Conservation (phyloP, 495 filamentous ascomycete genomes). For the Lasiosphaeria hispida region DNA sequence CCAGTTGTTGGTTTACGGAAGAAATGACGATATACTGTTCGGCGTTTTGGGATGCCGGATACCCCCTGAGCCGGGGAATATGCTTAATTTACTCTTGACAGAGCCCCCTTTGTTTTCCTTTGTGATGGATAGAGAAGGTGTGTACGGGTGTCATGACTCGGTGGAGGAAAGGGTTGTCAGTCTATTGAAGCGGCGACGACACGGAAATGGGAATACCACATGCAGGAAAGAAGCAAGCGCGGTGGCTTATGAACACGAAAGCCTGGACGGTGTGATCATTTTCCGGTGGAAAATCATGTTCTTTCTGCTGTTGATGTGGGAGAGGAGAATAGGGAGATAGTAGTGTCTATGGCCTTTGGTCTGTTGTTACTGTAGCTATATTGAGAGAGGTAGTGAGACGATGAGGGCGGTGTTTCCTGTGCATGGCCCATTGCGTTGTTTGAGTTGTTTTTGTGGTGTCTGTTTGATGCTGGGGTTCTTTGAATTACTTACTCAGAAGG, state of each 20-base stretch:
- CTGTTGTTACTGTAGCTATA: too few relatives aligned
- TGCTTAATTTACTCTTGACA: constrained; percentile 3
- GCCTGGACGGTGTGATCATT: too few relatives aligned
- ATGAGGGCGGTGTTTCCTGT: too few relatives aligned
- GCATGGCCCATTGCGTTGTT: too few relatives aligned
- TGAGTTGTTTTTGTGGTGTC: too few relatives aligned
- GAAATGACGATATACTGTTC: too few relatives aligned
- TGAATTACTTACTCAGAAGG: too few relatives aligned
- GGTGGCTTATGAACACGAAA: constrained; percentile 8
- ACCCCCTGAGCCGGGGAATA: not conserved
- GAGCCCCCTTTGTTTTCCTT: constrained; percentile 1
- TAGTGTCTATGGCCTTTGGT: not conserved
- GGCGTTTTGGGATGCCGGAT: not conserved
- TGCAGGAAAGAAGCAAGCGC: not conserved
- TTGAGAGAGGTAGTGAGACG: too few relatives aligned
- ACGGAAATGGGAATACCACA: not conserved
- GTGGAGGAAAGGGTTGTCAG: not conserved
- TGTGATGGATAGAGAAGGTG: constrained; percentile 10
- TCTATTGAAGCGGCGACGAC: not conserved
- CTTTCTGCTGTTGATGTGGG: too few relatives aligned
- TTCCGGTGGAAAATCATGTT: too few relatives aligned
- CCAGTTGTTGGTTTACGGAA: too few relatives aligned
- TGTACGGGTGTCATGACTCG: not conserved
- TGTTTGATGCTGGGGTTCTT: too few relatives aligned
- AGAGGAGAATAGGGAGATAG: not conserved